Base-by-base conservation (phyloP, 805 yeast species). In the Saccharomyces jurei region DNA sequence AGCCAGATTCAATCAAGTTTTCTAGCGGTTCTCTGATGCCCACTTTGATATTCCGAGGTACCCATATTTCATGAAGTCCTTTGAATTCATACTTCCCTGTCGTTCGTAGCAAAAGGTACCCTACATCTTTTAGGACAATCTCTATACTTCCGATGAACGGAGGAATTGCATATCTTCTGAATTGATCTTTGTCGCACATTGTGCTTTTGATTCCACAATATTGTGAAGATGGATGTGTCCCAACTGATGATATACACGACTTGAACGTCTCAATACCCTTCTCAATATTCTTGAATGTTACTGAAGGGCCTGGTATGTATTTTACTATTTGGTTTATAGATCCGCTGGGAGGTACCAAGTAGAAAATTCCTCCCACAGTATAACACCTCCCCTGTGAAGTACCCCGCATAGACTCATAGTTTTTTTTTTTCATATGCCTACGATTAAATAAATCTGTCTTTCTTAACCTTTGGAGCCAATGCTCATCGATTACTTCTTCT, bases 111-210 rank as follows among this genome's bases (percentile, higher is more conserved):
- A 81, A 78, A 2, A 86, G 57, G 60, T 77, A 83, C 0, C 94
- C 94, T n/a, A 83, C 64, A 56, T 82, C 82, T 52, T 80, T 81
- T 9, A 87, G 60, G 2, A 87, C 85, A 28, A 87, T 61, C 61
- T 87, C 95, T 9, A 87, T 70, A 4, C 79, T 65, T 0, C 92
- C 92, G 55, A 69, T 73, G 60, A 86, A 86, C n/a, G 89, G 87
- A 0, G 94, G 92, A 3, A 87, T 73, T 2, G 79, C 73, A 57
- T 77, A 83, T 54, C 81, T 70, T 0, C 64, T 69, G 58, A 76
- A 62, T 1, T 71, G 63, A 0, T 65, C 60, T 41, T 55, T 58
- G 25, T 58, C 46, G 30, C 63, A 54, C 11, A 58, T 27, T 5
- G 21, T 47, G 10, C 56, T 26, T 14, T 53, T 47, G 4, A 67